Conservation (phyloP, 2,329 filamentous ascomycete genomes). For the Zymoseptoria tritici region DNA sequence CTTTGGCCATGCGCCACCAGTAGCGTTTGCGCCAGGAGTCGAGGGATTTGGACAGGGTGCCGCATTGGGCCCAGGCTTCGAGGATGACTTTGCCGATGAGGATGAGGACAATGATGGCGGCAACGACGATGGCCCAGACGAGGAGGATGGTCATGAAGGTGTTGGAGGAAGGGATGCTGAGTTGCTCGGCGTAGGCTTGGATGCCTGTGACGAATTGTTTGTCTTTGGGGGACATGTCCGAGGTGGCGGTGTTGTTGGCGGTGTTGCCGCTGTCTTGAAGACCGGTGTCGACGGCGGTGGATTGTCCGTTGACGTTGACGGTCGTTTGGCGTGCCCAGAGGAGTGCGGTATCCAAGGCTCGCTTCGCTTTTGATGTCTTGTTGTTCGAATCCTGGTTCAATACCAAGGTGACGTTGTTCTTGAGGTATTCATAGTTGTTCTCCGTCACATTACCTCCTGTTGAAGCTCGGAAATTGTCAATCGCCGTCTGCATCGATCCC, state of each 20-base stretch:
- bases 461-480: conserved; percentile 70
- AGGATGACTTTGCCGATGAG: conserved; percentile 85
- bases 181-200: conserved; percentile 72
- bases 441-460: conserved; percentile 83
- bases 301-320: conserved; percentile 37
- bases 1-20: conserved; percentile 84
- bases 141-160: conserved; percentile 94
- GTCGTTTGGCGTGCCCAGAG: conserved; percentile 28
- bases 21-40: conserved; percentile 88
- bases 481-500: conserved; percentile 68
- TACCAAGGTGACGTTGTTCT: conserved; percentile 71
- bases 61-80: conserved; percentile 85
- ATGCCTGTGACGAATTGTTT: conserved; percentile 63
- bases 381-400: conserved; percentile 54
- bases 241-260: conserved; percentile 22
- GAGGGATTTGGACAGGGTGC: conserved; percentile 72
- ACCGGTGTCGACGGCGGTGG: conserved; percentile 22
- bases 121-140: conserved; percentile 80
- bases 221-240: conserved; percentile 35
- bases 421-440: conserved; percentile 68
- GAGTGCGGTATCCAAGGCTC: conserved; percentile 20
- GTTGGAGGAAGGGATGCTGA: conserved; percentile 79
- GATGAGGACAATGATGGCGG: conserved; percentile 74
- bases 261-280: conserved; percentile 6
- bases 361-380: conserved; percentile 28